Evolutionary conservation across 768 basidiomycete genomes (phyloP), one percentile per base, ranked within the genome.

Genomic region (Panus rudis): DNA sequence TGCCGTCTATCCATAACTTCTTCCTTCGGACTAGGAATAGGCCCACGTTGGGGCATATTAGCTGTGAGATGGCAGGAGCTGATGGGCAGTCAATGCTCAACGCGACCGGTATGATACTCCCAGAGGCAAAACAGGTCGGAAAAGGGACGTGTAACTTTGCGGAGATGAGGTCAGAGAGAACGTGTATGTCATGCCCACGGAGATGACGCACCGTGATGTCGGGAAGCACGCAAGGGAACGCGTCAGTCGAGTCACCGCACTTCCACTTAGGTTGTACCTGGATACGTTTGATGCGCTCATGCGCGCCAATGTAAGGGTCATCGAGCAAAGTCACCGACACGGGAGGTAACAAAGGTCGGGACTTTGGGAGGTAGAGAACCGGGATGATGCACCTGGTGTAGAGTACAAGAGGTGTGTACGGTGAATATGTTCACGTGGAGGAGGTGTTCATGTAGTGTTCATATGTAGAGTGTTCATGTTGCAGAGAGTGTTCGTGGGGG

Each of bases 291-390:
- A n/a, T n/a, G n/a, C n/a, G n/a, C n/a, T n/a, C n/a, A n/a, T n/a
- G n/a, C n/a, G n/a, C n/a, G n/a, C n/a, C n/a, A n/a, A n/a, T n/a
- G n/a, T n/a, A n/a, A n/a, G n/a, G n/a, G n/a, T n/a, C n/a, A n/a
- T n/a, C n/a, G n/a, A 58, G 55, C 41, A 52, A 52, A 13, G 62
- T 65, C 17, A 67, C 44, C n/a, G 55, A 47, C 32, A 68, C 38
- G 3, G 66, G 57, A 13, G 68, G 63, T 27, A 58, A 42, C 12
- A 53, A 28, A 3, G 71, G 71, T 35, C 61, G 61, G 13, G 69
- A 61, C 51, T 70, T 70, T 2, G 71, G 71, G 16, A 73, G 58
- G 49, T 72, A 72, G 27, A 68, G 58, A 11, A 73, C 53, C 8
- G 63, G 66, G 35, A 71, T 59, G 22, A 25, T 39, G 31, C 44